Evolutionary conservation across 2,329 filamentous ascomycete genomes (phyloP).

Genomic region (Tolypocladium inflatum): DNA sequence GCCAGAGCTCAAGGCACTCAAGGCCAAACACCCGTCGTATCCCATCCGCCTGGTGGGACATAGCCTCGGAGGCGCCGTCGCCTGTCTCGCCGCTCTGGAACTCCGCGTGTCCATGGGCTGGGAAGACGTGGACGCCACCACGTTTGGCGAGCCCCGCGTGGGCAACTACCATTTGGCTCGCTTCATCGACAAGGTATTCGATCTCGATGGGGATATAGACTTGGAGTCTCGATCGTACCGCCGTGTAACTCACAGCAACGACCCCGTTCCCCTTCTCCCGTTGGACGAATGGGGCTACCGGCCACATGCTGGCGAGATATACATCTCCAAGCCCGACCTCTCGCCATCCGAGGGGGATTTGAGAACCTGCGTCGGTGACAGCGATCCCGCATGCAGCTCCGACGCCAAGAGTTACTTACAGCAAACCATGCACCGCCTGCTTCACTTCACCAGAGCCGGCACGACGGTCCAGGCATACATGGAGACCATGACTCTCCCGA

Average conservation of each 20-base stretch:
- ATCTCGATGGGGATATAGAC: slow-evolving; percentile 22
- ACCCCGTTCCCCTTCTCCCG: slow-evolving; percentile 83
- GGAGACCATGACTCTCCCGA: slow-evolving; percentile 40
- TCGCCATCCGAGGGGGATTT: slow-evolving; percentile 62
- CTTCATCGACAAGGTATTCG: slow-evolving; percentile 46
- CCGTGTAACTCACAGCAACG: slow-evolving; percentile 74
- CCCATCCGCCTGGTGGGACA: slow-evolving; percentile 76
- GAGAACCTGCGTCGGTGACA: slow-evolving; percentile 59
- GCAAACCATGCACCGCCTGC: slow-evolving; percentile 13
- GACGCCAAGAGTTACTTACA: slow-evolving; percentile 36
- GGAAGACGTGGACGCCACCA: slow-evolving; percentile 68
- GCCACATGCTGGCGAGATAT: slow-evolving; percentile 81
- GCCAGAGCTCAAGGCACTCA: slow-evolving; percentile 51
- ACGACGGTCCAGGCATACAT: slow-evolving; percentile 12
- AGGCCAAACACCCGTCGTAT: slow-evolving; percentile 57
- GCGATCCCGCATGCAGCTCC: slow-evolving; percentile 63
- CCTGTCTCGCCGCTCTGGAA: slow-evolving; percentile 77
- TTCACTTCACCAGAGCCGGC: slow-evolving; percentile 13
- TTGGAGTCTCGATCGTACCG: slow-evolving; percentile 44
- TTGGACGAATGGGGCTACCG: slow-evolving; percentile 80
- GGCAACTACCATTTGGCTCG: slow-evolving; percentile 47
- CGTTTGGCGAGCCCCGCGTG: slow-evolving; percentile 78
- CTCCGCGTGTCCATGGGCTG: slow-evolving; percentile 63
- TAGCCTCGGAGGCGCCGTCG: slow-evolving; percentile 85
- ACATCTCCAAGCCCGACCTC: slow-evolving; percentile 63